These are phyloP conservation scores for Xylaria sp. DNA, from an alignment of 2,329 filamentous ascomycete genomes.

Conservation along the genomic window DNA sequence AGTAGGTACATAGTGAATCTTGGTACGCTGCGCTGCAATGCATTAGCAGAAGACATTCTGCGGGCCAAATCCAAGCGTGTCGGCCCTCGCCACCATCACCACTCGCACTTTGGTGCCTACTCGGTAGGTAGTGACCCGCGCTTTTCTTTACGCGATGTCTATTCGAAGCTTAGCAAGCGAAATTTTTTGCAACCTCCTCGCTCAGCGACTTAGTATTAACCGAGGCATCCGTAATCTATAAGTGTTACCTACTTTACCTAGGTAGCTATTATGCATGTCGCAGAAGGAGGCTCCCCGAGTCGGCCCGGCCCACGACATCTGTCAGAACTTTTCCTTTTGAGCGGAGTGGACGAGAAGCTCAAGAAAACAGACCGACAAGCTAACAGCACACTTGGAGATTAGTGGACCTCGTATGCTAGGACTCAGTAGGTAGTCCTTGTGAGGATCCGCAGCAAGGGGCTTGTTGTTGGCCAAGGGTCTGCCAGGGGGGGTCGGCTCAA, in stretches of 20 bases:
- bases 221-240: background rate
- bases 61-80: conserved; percentile 5
- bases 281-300: conserved; percentile 19
- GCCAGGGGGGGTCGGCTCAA: background rate
- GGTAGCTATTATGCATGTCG: background rate
- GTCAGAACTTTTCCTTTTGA: conserved; percentile 18
- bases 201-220: conserved; percentile 19
- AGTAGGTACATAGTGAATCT: no score
- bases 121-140: no score
- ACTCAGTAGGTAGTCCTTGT: no score
- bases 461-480: conserved; percentile 6
- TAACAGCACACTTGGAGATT: conserved; percentile 9
- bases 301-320: conserved; percentile 18
- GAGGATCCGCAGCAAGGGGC: conserved; percentile 17
- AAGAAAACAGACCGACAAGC: conserved; percentile 12
- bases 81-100: no score
- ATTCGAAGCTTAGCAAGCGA: conserved; percentile 6
- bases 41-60: background rate
- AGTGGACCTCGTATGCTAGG: conserved; percentile 24
- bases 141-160: background rate
- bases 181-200: conserved; percentile 1
- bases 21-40: background rate
- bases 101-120: no score
- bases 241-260: background rate
- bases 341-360: no score